Base-by-base conservation (phyloP, 148 eudicot species). In the Fagopyrum homotropicum region DNA sequence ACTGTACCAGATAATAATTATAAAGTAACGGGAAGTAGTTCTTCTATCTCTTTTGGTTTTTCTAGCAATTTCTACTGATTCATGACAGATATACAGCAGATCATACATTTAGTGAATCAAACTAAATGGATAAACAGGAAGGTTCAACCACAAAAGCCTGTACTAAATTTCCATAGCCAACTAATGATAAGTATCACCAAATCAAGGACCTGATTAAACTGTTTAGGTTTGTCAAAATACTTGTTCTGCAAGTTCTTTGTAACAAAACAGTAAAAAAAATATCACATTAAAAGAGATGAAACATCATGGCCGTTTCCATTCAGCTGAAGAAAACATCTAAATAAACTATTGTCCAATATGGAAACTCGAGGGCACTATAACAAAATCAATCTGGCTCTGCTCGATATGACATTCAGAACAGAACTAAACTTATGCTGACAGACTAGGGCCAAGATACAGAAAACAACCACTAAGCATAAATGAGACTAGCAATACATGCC, bases 401-500 rank as follows among this genome's bases (percentile, higher is more conserved):
- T n/a, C 19, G 15, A 70, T 44, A 44, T 45, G 47, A n/a, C 14
- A 47, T 15, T 9, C 26, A 71, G 40, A 47, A 71, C 50, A 43
- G 43, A 3, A 22, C 26, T 22, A 22, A 22, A 22, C 26, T 22
- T 22, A 22, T 22, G 26, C 26, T 22, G 26, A 22, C 26, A 22
- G 26, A 22, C 26, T 22, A 22, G 26, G 26, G 26, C 15, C n/a
- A 16, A 46, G 9, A 35, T 11, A 45, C n/a, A 47, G 44, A 72
- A 51, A 22, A 70, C 46, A 68, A 6, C 2, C 2, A 29, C 72
- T 45, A 6, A 54, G 59, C 12, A 77, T 6, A 72, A 74, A 6
- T 22, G 35, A 59, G 49, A 51, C 4, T 17, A 44, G 12, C 6
- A 10, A 63, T 17, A 52, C 90, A 79, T 86, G 82, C 99, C 99